A percentile compares a stretch with the other conserved stretches of the same genome.
phyloP scores from a whole-genome alignment of 1,284 basidiomycete species.

The Volvariella surrecta region DNA sequence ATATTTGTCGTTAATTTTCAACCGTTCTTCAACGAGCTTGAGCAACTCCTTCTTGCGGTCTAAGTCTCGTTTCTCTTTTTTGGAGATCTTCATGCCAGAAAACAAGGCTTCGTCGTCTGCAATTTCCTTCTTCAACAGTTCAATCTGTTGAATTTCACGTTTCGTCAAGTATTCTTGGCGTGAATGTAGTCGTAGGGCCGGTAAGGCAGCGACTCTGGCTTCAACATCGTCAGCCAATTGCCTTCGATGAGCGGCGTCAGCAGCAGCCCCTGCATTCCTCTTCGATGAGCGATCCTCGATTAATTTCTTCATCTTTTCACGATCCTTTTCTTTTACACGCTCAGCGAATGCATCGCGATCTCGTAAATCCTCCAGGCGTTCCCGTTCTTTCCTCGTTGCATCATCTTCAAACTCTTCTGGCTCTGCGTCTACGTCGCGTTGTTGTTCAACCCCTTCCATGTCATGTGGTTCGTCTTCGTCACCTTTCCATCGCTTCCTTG shows the following conservation, averaged over 20 bases:
- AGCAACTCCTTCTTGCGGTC: conserved; percentile 92
- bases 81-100: conserved; percentile 82
- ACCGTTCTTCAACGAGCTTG: conserved; percentile 86
- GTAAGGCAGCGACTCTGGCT: conserved; percentile 74
- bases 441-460: conserved; percentile 13
- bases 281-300: conserved; percentile 88
- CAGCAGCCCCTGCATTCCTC: conserved; percentile 50
- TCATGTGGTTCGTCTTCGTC: conserved; percentile 23
- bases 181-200: conserved; percentile 76
- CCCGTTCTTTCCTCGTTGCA: conserved; percentile 62
- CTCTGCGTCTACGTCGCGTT: conserved; percentile 29
- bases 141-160: conserved; percentile 93
- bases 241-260: conserved; percentile 77
- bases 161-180: conserved; percentile 95
- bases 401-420: conserved; percentile 63
- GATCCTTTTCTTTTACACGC: conserved; percentile 79
- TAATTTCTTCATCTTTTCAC: conserved; percentile 83
- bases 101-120: conserved; percentile 88
- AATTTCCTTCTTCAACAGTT: conserved; percentile 88
- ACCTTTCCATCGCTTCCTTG: conserved; percentile 52
- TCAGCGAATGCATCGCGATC: conserved; percentile 94
- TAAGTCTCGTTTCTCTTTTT: conserved; percentile 73
- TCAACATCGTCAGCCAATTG: conserved; percentile 80
- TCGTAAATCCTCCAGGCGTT: conserved; percentile 70
- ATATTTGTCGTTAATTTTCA: conserved; percentile 89